These are phyloP conservation scores for Syzygium aqueum DNA, from an alignment of 345 rosid species.

Conservation along the genomic window DNA sequence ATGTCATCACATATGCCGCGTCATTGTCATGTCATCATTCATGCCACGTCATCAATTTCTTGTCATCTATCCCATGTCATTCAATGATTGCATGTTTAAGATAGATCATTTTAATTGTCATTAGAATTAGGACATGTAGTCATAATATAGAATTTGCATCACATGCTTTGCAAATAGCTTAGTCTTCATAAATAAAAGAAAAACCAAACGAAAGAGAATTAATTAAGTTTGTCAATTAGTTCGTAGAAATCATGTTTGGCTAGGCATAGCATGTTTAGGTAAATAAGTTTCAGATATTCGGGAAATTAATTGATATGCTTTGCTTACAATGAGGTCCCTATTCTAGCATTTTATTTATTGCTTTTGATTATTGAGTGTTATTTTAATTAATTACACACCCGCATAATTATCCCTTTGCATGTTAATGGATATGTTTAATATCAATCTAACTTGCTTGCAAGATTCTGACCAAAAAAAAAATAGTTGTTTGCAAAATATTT, in stretches of 20 bases:
- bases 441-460: neutral
- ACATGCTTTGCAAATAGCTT: neutral
- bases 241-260: neutral
- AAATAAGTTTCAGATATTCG: neutral
- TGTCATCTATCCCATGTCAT: too few species aligned
- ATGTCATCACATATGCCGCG: neutral
- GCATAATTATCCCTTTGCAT: neutral
- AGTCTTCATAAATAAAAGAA: neutral
- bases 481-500: too few species aligned
- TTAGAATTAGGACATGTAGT: neutral
- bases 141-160: too few species aligned
- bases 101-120: too few species aligned
- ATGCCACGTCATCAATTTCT: neutral
- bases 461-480: too few species aligned
- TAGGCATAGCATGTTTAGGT: neutral
- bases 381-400: rapidly evolving
- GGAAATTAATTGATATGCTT: neutral
- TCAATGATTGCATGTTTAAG: too few species aligned
- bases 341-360: too few species aligned
- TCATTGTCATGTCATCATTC: neutral
- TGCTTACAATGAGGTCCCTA: neutral
- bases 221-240: neutral
- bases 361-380: neutral
- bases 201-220: neutral
- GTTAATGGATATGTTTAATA: neutral